phyloP scores from a whole-genome alignment of 495 filamentous ascomycete genomes.

The Parmelia sp. region DNA sequence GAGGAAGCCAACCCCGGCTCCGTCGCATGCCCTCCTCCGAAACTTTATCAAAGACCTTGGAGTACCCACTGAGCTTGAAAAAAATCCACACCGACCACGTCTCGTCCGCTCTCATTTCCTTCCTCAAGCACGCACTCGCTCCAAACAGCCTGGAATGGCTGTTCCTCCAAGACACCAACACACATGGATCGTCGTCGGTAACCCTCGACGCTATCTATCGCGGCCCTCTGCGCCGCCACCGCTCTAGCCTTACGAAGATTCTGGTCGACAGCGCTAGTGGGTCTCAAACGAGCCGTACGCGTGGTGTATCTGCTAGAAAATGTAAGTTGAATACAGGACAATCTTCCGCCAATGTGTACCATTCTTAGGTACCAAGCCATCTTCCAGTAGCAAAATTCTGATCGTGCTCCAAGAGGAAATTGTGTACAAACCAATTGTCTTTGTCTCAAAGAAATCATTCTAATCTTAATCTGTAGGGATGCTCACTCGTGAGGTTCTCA shows the following conservation, averaged over 20 bases:
- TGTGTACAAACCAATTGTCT: too few relatives aligned
- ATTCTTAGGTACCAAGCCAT: too few relatives aligned
- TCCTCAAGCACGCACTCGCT: conserved; percentile 77
- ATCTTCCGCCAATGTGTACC: too few relatives aligned
- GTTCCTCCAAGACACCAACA: conserved; percentile 70
- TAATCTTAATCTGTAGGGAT: too few relatives aligned
- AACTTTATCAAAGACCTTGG: conserved; percentile 28
- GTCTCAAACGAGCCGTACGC: conserved; percentile 27
- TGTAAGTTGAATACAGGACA: too few relatives aligned
- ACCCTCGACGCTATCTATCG: conserved; percentile 69
- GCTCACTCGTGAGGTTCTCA: conserved; percentile 64
- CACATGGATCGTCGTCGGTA: conserved; percentile 51
- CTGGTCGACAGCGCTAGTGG: conserved; percentile 67
- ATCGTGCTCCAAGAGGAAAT: too few relatives aligned
- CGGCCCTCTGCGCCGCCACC: conserved; percentile 66
- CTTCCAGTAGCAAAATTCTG: too few relatives aligned
- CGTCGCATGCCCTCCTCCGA: conserved; percentile 17
- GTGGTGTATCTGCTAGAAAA: conserved; percentile 51
- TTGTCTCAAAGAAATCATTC: too few relatives aligned
- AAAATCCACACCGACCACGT: conserved; percentile 77
- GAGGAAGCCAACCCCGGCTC: conserved; percentile 10
- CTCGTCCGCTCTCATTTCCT: conserved; percentile 69
- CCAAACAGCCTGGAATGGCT: conserved; percentile 81
- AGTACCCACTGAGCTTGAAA: conserved; percentile 70
- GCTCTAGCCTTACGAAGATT: conserved; percentile 65